These are phyloP conservation scores for Pseudogymnoascus sp. DNA, from an alignment of 2,329 filamentous ascomycete genomes.

Conservation along the genomic window DNA sequence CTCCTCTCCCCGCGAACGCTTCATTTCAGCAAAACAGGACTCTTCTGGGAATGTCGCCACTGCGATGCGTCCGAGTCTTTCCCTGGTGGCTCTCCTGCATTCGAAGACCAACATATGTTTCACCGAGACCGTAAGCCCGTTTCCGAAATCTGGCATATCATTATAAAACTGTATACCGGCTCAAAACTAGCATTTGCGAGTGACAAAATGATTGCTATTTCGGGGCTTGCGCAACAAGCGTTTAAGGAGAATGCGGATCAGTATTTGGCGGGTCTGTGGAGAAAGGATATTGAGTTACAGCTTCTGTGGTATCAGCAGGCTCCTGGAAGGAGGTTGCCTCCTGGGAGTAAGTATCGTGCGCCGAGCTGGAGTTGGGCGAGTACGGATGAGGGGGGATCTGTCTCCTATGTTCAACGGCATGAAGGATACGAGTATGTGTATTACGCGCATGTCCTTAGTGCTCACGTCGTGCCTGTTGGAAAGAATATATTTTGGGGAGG, in stretches of 20 bases:
- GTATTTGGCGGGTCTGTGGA: slow-evolving; percentile 14
- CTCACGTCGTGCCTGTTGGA: not conserved
- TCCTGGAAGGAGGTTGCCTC: not conserved
- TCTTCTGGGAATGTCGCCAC: slow-evolving; percentile 19
- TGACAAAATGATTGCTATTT: slow-evolving; percentile 14
- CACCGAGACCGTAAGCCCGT: slow-evolving; percentile 6
- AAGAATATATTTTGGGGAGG: not conserved
- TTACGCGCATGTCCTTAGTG: not conserved
- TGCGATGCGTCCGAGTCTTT: slow-evolving; percentile 11
- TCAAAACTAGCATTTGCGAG: slow-evolving; percentile 9
- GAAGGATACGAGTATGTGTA: not conserved
- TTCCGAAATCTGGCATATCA: slow-evolving; percentile 9
- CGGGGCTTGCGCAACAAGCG: slow-evolving; percentile 9
- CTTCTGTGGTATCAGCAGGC: slow-evolving; percentile 9
- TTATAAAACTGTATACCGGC: slow-evolving; percentile 13
- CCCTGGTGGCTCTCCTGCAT: slow-evolving; percentile 8
- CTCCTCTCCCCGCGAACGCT: slow-evolving; percentile 16
- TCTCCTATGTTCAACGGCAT: not conserved
- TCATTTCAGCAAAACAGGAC: slow-evolving; percentile 14
- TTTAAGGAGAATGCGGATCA: slow-evolving; percentile 11
- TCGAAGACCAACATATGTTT: slow-evolving; percentile 1
- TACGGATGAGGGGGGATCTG: not conserved
- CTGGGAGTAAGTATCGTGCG: slow-evolving; percentile 5
- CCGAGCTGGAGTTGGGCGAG: slow-evolving; percentile 13
- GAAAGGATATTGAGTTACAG: slow-evolving; percentile 12